Evolutionary conservation across 2,329 filamentous ascomycete genomes (phyloP), one percentile per base, ranked within the genome.

Genomic region (Colletotrichum costaricense): DNA sequence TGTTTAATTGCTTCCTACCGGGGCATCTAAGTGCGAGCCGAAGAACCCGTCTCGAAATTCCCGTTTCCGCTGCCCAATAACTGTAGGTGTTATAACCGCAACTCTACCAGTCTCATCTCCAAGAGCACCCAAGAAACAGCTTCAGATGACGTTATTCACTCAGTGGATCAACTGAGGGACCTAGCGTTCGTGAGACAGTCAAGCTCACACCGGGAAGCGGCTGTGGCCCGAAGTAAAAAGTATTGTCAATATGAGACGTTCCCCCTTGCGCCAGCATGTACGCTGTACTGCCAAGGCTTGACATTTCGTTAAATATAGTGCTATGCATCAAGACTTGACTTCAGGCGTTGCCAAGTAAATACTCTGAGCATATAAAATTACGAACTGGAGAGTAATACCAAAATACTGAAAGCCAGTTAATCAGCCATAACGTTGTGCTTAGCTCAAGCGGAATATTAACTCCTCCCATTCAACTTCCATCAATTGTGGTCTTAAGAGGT

Each of bases 241-340:
- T 57, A 30, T 57, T 65, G 49, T 73, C 56, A 71, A 71, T 22
- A 49, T 62, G 71, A 56, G 67, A 73, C 67, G 49, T 30, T 66
- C 26, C 54, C 67, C 71, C 71, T 66, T 56, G 14, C 24, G 42
- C 52, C 24, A 22, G 52, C 67, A 64, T 65, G 26, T 49, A 28
- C 4, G 24, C 46, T 22, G 70, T 33, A 66, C 56, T 52, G 60
- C 71, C 67, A 70, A 73, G 67, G 14, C 22, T 30, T 19, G n/a
- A 30, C 33, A 56, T 69, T 46, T 64, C 66, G 42, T 70, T 19
- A 26, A 5, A 65, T 73, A 70, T 16, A 70, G 54, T 70, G 55
- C 55, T 28, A 35, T 35, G 33, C 33, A 14, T 62, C 49, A 54
- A 11, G 19, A 42, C 63, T 56, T 16, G 52, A 16, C 24, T 28